Evolutionary conservation across 306 rosid genomes (phyloP).

Genomic region (Urtica urens): DNA sequence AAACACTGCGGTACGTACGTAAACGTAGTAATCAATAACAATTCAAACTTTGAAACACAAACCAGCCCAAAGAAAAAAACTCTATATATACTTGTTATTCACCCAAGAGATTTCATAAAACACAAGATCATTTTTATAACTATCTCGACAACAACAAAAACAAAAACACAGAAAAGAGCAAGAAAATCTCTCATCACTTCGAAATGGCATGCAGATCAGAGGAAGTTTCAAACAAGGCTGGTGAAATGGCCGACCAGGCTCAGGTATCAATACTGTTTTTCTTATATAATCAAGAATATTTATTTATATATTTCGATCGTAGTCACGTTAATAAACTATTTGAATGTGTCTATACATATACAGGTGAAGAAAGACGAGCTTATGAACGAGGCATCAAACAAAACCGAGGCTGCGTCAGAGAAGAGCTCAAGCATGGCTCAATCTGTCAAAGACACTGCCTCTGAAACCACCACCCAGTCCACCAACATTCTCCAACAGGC

Average conservation of each 20-base stretch:
- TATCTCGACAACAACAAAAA: too few relatives aligned
- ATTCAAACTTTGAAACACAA: too few relatives aligned
- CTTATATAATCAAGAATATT: not conserved
- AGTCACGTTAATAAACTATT: too few relatives aligned
- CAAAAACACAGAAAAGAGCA: not conserved
- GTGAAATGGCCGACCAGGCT: constrained; percentile 22
- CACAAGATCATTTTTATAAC: too few relatives aligned
- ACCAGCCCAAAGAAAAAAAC: too few relatives aligned
- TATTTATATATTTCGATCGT: not conserved
- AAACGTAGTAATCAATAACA: too few relatives aligned
- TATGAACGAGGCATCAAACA: constrained; percentile 7
- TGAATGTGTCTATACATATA: not conserved
- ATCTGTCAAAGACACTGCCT: constrained; percentile 11
- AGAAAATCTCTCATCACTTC: too few relatives aligned
- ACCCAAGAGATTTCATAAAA: too few relatives aligned
- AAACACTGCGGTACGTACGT: too few relatives aligned
- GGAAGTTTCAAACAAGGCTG: constrained; percentile 10
- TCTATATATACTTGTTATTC: too few relatives aligned
- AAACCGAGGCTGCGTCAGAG: constrained; percentile 11
- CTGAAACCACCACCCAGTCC: constrained; percentile 31
- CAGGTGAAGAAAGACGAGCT: constrained; percentile 28
- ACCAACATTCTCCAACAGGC: constrained; percentile 43
- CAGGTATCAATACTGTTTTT: constrained; percentile 14
- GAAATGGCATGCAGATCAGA: constrained; percentile 31
- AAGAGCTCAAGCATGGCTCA: not conserved